Base-by-base conservation (phyloP, 345 rosid genomes). In the Garcia nutans region DNA sequence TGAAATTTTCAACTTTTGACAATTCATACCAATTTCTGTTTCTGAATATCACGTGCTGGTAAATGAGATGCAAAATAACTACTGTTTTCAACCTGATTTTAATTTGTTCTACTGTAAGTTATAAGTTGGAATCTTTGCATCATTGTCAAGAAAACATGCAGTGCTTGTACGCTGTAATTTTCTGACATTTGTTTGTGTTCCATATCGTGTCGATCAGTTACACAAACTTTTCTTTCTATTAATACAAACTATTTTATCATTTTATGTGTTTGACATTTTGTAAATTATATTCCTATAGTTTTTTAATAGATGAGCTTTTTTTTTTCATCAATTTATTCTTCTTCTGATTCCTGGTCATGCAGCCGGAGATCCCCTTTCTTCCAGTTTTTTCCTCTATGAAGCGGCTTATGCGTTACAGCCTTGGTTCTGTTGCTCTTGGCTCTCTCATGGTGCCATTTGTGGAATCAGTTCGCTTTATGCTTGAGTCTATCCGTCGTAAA, bases 371-470 rank as follows among this genome's bases (percentile, higher is more conserved):
- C 75, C 96, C 92, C n/a, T 88, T 96, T 82, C 98, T 96, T 82
- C 96, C 98, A 20, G 99, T 96, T 72, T 86, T 96, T 59, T 88
- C 97, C 67, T 96, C 99, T 9, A 93, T 96, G 98, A 96, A 88
- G 88, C 87, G 92, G 84, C 91, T 96, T 65, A 78, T 90, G 19
- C 86, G 91, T 6, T 96, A 92, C 85, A 93, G 89, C 86, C 84
- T 96, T 67, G 99, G 99, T 31, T 96, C 99, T 7, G 88, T 96
- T 63, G 99, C 96, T 68, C 95, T 96, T 66, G 98, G 99, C 65
- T 96, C 99, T 66, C 88, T 96, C 71, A 75, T 89, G 54, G 94
- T 92, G 19, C 88, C 96, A 33, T 90, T 93, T 81, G 96, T 96
- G 83, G 99, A 90, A 83, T 93, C 99, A 59, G 82, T 96, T 78